Percentiles rank a stretch among this genome's conserved stretches.
phyloP scores from a whole-genome alignment of 108 stramenopile genomes.

The Nannochloropsis salina region DNA sequence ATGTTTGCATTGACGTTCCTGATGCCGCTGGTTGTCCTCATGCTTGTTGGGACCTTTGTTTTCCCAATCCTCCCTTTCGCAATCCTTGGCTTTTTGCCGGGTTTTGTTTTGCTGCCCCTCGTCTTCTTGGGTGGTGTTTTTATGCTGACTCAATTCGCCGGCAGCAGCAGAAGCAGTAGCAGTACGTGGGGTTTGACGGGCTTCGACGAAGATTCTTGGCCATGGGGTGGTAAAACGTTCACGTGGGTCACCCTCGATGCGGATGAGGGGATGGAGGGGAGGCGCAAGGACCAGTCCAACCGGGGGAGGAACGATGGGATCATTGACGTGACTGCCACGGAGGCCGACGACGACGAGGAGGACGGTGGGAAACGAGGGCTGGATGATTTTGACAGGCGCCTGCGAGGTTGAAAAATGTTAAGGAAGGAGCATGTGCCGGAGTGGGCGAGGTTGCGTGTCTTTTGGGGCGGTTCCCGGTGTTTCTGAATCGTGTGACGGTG shows the following conservation, averaged over 20 bases:
- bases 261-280: not conserved
- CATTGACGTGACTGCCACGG: not conserved
- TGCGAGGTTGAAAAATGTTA: not conserved
- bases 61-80: not conserved
- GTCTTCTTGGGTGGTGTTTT: not conserved
- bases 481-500: not conserved
- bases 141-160: not conserved
- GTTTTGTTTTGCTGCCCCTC: slow-evolving; percentile 2
- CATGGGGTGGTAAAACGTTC: not conserved
- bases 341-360: not conserved
- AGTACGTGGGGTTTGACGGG: not conserved
- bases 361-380: not conserved
- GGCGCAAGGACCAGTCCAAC: not conserved
- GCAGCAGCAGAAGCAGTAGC: not conserved
- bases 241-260: not conserved
- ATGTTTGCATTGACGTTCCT: slow-evolving; percentile 6
- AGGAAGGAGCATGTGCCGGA: not conserved
- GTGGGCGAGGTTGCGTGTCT: not conserved
- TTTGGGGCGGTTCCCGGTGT: not conserved
- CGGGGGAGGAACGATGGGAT: not conserved
- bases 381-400: not conserved
- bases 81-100: slow-evolving; percentile 16
- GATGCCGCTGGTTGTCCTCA: not conserved
- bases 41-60: not conserved
- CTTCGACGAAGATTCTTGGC: not conserved